Percentiles rank a stretch among this genome's conserved stretches.
These are phyloP conservation scores for Saturnispora mendoncae DNA, from an alignment of 805 yeast genomes.

Conservation along the genomic window DNA sequence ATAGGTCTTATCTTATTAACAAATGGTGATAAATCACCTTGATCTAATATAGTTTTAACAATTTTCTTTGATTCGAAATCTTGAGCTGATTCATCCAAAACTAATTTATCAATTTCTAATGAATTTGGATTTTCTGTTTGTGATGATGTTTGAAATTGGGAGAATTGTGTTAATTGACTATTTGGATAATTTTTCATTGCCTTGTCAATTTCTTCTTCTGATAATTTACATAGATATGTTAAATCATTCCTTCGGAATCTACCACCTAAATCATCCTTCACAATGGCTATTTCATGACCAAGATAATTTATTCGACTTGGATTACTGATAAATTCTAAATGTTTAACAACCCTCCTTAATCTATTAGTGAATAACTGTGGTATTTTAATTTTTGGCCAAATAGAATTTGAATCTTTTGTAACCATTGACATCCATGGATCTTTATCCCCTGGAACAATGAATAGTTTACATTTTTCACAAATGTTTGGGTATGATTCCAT, in stretches of 20 bases:
- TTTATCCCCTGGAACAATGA: constrained; percentile 80
- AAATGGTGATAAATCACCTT: constrained; percentile 83
- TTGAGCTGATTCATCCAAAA: constrained; percentile 33
- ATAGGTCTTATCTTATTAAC: constrained; percentile 50
- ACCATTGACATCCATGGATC: constrained; percentile 87
- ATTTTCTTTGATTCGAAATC: constrained; percentile 56
- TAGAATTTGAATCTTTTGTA: constrained; percentile 48
- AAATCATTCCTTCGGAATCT: constrained; percentile 67
- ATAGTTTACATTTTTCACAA: constrained; percentile 43
- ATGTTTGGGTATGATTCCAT: constrained; percentile 52
- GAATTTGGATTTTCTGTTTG: constrained; percentile 16
- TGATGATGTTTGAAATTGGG: neutral
- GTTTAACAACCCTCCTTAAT: constrained; percentile 47
- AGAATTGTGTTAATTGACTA: constrained; percentile 2
- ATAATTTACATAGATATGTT: constrained; percentile 33
- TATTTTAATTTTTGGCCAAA: constrained; percentile 67
- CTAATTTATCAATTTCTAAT: constrained; percentile 23
- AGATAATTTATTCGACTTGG: constrained; percentile 73
- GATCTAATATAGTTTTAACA: constrained; percentile 76
- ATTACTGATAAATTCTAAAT: constrained; percentile 54
- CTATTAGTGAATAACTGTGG: constrained; percentile 67
- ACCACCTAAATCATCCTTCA: constrained; percentile 63
- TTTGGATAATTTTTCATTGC: constrained; percentile 5
- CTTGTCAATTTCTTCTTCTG: constrained; percentile 17
- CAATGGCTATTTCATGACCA: constrained; percentile 72